phyloP scores from a whole-genome alignment of 2,329 filamentous ascomycete species.

The Xylaria sp. region DNA sequence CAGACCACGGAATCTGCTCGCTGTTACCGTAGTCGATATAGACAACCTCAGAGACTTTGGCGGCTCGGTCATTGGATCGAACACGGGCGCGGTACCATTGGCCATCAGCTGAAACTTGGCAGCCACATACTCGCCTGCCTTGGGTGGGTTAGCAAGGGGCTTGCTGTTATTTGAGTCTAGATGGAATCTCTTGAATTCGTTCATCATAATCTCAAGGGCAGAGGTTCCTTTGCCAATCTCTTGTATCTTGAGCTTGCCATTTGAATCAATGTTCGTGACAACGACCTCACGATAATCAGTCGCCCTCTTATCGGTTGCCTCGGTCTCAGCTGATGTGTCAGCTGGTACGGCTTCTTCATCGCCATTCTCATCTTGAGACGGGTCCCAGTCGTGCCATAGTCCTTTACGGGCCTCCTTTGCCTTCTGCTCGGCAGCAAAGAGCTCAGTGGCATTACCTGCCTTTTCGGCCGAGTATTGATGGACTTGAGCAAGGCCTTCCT shows the following conservation, averaged over 20 bases:
- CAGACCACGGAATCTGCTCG: constrained; percentile 84
- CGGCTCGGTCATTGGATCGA: constrained; percentile 88
- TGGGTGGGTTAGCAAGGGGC: constrained; percentile 76
- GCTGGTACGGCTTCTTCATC: constrained; percentile 59
- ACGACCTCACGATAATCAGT: constrained; percentile 91
- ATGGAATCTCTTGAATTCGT: constrained; percentile 89
- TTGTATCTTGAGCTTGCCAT: constrained; percentile 86
- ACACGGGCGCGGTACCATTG: constrained; percentile 95
- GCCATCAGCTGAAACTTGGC: constrained; percentile 88
- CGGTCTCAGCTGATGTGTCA: constrained; percentile 57
- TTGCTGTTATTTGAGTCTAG: constrained; percentile 80
- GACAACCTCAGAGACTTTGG: constrained; percentile 85
- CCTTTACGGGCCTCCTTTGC: constrained; percentile 90
- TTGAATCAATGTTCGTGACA: constrained; percentile 86
- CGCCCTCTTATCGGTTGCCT: constrained; percentile 67
- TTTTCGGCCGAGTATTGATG: constrained; percentile 97
- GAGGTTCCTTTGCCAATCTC: constrained; percentile 86
- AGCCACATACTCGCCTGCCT: constrained; percentile 88
- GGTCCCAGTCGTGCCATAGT: constrained; percentile 94
- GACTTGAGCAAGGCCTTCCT: constrained; percentile 91
- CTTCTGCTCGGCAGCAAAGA: constrained; percentile 83
- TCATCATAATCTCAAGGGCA: constrained; percentile 86
- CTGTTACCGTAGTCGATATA: constrained; percentile 98
- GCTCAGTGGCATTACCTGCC: constrained; percentile 84
- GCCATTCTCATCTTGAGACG: constrained; percentile 76